These are phyloP conservation scores for Tuber brumale DNA, from an alignment of 495 filamentous ascomycete species.

Conservation along the genomic window DNA sequence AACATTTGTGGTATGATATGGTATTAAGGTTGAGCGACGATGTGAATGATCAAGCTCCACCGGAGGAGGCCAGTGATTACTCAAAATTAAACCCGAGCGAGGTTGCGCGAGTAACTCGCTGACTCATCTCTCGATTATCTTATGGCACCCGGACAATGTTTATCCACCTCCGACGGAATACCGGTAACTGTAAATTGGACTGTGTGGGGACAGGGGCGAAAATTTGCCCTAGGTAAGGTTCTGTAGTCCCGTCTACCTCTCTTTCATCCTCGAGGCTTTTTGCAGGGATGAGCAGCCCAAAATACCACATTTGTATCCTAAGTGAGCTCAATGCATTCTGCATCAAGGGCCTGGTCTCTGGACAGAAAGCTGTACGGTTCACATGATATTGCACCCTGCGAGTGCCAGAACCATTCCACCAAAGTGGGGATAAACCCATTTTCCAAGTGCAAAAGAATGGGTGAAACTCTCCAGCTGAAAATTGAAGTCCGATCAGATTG, in stretches of 20 bases:
- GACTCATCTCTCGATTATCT: neutral
- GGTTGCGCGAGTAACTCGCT: neutral
- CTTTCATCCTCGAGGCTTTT: neutral
- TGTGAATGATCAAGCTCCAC: neutral
- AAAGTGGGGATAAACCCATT: neutral
- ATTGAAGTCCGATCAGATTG: neutral
- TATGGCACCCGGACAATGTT: too few species aligned
- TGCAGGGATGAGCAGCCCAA: neutral
- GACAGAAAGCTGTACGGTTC: neutral
- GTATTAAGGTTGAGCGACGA: neutral
- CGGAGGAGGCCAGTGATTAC: too few species aligned
- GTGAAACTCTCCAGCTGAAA: neutral
- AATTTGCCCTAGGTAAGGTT: neutral
- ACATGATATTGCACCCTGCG: neutral
- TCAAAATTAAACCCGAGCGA: neutral
- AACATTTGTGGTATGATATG: neutral
- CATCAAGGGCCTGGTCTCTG: neutral
- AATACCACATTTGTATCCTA: neutral
- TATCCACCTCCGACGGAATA: too few species aligned
- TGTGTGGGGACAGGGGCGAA: neutral
- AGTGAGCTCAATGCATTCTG: neutral
- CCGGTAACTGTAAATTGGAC: neutral
- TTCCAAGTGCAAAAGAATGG: neutral
- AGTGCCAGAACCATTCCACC: neutral
- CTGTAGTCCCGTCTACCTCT: neutral